A percentile compares a stretch with the other conserved stretches of the same genome.
phyloP scores from a whole-genome alignment of 495 filamentous ascomycete species.

The Hypoxylon lienhwacheense region DNA sequence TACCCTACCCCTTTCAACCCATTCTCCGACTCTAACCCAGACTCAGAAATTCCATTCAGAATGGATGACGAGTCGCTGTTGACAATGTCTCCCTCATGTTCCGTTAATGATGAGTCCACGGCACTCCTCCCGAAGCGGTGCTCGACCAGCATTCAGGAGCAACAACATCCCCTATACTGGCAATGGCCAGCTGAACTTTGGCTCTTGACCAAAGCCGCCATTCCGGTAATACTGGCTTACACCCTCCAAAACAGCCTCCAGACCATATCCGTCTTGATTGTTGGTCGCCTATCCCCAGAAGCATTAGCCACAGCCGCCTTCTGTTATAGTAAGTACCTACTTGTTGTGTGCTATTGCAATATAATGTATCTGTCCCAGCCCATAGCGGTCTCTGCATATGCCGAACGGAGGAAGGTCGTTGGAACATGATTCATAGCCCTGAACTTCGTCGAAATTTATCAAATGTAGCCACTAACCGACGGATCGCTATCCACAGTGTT shows the following conservation, averaged over 20 bases:
- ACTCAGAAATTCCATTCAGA: neutral
- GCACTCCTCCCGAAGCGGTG: slow-evolving; percentile 51
- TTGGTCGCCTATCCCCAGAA: slow-evolving; percentile 75
- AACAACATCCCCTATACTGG: slow-evolving; percentile 18
- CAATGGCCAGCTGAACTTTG: slow-evolving; percentile 64
- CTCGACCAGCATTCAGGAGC: neutral
- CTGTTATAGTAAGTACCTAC: slow-evolving; percentile 62
- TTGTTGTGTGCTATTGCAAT: too few species aligned
- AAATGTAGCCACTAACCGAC: slow-evolving; percentile 1
- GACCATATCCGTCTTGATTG: slow-evolving; percentile 80
- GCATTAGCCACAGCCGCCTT: slow-evolving; percentile 84
- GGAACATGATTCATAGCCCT: neutral
- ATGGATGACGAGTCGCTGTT: slow-evolving; percentile 16
- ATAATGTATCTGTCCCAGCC: too few species aligned
- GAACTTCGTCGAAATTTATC: neutral
- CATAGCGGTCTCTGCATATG: too few species aligned
- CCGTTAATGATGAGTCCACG: slow-evolving; percentile 46
- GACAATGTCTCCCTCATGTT: slow-evolving; percentile 12
- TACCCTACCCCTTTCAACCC: neutral
- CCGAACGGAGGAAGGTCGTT: too few species aligned
- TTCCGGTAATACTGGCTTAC: slow-evolving; percentile 88
- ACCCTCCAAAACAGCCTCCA: slow-evolving; percentile 87
- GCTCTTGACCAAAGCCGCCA: slow-evolving; percentile 65
- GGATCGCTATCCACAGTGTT: slow-evolving; percentile 61
- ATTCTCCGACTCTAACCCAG: neutral